Conservation (phyloP, 257 asterid genomes). For the Salvia splendens region DNA sequence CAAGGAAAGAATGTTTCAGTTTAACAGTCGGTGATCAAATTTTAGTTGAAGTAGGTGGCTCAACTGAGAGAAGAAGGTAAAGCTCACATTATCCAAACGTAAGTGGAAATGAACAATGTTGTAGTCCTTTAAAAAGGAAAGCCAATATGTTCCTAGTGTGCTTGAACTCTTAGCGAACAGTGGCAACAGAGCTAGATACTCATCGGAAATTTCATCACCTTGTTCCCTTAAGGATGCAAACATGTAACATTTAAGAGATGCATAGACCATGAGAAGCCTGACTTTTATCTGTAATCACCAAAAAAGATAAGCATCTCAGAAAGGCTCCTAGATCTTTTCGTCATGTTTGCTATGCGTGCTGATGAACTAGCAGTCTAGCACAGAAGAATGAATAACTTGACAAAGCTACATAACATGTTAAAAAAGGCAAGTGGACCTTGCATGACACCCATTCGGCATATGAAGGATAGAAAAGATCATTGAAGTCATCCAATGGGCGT, state of each 20-base stretch:
- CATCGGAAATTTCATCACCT: constrained; percentile 70
- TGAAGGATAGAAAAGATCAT: constrained; percentile 88
- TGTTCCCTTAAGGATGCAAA: constrained; percentile 73
- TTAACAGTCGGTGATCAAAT: constrained; percentile 16
- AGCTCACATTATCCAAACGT: constrained; percentile 74
- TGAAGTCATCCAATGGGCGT: constrained; percentile 90
- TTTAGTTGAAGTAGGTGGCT: constrained; percentile 32
- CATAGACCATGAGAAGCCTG: constrained; percentile 94
- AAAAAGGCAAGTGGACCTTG: constrained; percentile 61
- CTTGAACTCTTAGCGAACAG: constrained; percentile 80
- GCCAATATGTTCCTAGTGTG: constrained; percentile 82
- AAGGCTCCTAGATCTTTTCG: constrained; percentile 18
- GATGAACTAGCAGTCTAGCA: constrained; percentile 29
- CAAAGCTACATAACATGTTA: constrained; percentile 15
- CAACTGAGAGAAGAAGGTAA: constrained; percentile 30
- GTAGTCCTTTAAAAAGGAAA: constrained; percentile 85
- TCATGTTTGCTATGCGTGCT: constrained; percentile 18
- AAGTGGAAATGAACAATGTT: constrained; percentile 59
- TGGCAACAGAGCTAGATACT: constrained; percentile 75
- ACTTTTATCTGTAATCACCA: constrained; percentile 73
- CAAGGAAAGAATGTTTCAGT: constrained; percentile 32
- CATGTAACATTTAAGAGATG: constrained; percentile 88
- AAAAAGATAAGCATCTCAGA: constrained; percentile 35
- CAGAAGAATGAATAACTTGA: constrained; percentile 21
- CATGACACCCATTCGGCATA: constrained; percentile 99